Evolutionary conservation across 73 alveolate genomes (phyloP), one percentile per base, ranked within the genome.

Genomic region (Tetrahymena elliotti): DNA sequence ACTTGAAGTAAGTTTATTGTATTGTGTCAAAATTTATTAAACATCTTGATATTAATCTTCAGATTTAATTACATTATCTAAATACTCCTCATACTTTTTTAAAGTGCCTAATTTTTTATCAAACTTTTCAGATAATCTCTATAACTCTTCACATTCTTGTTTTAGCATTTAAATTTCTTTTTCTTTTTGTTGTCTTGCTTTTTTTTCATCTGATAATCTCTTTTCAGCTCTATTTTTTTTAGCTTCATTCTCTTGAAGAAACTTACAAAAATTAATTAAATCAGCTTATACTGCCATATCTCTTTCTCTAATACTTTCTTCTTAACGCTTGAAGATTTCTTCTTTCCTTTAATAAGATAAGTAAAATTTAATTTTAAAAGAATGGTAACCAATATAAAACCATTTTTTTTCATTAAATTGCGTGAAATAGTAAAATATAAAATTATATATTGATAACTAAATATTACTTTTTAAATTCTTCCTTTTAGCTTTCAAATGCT

Each of bases 21-120:
- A 97, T 27, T 99, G 93, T 35, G 97, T 94, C 6, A 97, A 95
- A 84, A 98, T 98, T 36, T 97, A 98, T 37, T 93, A 33, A 35
- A 98, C 96, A 52, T 98, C 99, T 40, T 96, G 92, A 95, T 96
- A 98, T 53, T 98, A 97, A 52, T 98, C 99, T 33, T 97, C 97
- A 38, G 94, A 36, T 39, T 98, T 98, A 6, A 95, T 95, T 8
- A 97, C 98, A 24, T 94, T 94, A 33, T 98, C 99, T 53, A 98
- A 95, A 96, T 96, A 98, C 27, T 95, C 97, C 88, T 98, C 99
- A 93, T 98, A 98, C 41, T 98, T 97, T 94, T 94, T 97, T 97
- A 98, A 95, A 34, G 97, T 95, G 34, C 94, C 82, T 15, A 96
- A 93, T 52, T 83, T 96, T 40, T 96, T 95, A 35, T 97, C 97